These are phyloP conservation scores for Logfia minima DNA, from an alignment of 129 eudicot genomes.

Conservation along the genomic window DNA sequence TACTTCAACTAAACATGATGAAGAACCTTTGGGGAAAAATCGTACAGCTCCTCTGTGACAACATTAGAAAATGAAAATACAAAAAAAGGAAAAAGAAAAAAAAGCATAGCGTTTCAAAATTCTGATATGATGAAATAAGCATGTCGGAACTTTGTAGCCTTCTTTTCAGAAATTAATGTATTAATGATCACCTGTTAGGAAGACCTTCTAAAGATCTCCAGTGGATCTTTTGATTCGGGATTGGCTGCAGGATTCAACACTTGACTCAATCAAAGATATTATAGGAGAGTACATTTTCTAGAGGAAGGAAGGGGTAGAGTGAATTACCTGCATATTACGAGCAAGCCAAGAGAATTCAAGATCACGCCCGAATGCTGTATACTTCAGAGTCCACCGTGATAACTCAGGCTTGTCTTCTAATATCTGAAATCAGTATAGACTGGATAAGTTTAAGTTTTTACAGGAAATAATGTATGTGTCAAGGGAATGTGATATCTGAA, in stretches of 20 bases:
- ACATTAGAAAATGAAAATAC: neutral
- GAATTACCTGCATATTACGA: conserved; percentile 89
- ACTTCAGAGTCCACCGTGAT: conserved; percentile 94
- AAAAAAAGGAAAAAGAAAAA: neutral
- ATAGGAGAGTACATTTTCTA: conserved; percentile 2
- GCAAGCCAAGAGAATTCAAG: conserved; percentile 99
- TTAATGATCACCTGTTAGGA: conserved; percentile 67
- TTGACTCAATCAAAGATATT: neutral
- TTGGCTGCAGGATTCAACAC: conserved; percentile 64
- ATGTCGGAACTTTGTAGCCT: neutral
- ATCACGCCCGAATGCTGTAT: conserved; percentile 86
- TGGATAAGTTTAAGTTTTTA: neutral
- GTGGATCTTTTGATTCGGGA: conserved; percentile 91
- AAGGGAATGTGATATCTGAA: conserved; percentile 3
- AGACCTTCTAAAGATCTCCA: conserved; percentile 98
- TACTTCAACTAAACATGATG: conserved; percentile 88
- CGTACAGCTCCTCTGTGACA: conserved; percentile 90
- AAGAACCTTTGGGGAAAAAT: conserved; percentile 83
- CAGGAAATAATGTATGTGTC: neutral
- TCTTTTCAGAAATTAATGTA: neutral
- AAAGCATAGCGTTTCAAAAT: conserved; percentile 21
- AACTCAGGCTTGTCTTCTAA: conserved; percentile 87
- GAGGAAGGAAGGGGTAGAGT: neutral
- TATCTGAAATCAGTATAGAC: conserved; percentile 44
- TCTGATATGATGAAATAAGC: neutral